Conservation (phyloP, 352 stramenopile genomes). For the Phytophthora podocarpi region DNA sequence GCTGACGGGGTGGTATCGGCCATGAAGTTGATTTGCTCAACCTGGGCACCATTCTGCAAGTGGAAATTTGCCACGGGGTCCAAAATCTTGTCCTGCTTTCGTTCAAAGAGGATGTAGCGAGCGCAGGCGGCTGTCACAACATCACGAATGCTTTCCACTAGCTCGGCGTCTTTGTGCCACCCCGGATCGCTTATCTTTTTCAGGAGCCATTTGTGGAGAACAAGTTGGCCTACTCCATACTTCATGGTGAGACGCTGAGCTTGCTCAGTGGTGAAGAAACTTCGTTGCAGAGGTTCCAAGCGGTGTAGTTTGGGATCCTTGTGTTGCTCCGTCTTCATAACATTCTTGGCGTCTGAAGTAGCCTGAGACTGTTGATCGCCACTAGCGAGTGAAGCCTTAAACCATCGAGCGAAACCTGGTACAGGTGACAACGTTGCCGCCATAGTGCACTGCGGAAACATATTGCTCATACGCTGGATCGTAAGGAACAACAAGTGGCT, state of each 20-base stretch:
- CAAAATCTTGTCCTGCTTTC: conserved; percentile 78
- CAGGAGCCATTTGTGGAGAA: conserved; percentile 73
- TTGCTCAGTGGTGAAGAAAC: conserved; percentile 61
- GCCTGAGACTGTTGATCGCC: conserved; percentile 28
- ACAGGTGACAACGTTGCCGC: conserved; percentile 82
- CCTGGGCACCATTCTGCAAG: conserved; percentile 83
- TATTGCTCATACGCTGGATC: conserved; percentile 72
- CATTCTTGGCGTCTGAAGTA: conserved; percentile 17
- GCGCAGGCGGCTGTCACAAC: conserved; percentile 66
- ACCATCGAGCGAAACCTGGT: conserved; percentile 75
- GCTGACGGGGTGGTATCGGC: conserved; percentile 62
- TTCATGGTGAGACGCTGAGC: conserved; percentile 54
- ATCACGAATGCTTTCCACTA: conserved; percentile 54
- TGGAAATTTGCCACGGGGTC: conserved; percentile 88
- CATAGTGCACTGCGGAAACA: conserved; percentile 69
- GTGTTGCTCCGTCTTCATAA: conserved; percentile 19
- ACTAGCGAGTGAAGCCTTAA: conserved; percentile 49
- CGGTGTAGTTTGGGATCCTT: conserved; percentile 17
- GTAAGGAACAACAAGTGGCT: conserved; percentile 86
- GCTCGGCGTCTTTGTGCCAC: conserved; percentile 57
- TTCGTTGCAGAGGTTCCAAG: conserved; percentile 34
- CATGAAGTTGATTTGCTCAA: conserved; percentile 87
- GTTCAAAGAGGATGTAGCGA: conserved; percentile 83
- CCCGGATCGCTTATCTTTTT: conserved; percentile 51
- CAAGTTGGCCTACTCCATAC: conserved; percentile 61